Evolutionary conservation across 164 flowering plant genomes (phyloP), one percentile per base, ranked within the genome.

Genomic region (Protea cynaroides): DNA sequence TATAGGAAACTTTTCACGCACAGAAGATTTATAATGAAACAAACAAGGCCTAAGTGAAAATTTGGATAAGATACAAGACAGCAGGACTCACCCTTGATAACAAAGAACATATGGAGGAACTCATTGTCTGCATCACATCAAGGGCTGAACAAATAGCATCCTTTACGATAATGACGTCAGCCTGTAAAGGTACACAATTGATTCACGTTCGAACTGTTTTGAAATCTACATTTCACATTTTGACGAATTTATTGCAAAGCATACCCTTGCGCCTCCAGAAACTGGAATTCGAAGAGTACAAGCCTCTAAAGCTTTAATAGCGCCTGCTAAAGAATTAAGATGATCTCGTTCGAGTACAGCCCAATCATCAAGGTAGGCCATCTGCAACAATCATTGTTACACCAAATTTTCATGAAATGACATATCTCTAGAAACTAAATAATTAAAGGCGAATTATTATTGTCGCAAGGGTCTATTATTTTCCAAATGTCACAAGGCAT

Each of bases 211-310:
- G 18, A 64, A 47, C 1, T 51, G 18, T 40, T 52, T 60, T 19
- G 60, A 51, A 7, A 14, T n/a, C 34, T 25, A 12, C 21, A 64
- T 61, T 22, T 56, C 29, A 40, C 51, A 14, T 23, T 71, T 23
- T 17, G 17, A 43, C 12, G 46, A 51, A 36, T 56, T 13, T 59
- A 37, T 36, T 64, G 40, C 0, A 60, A 59, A 1, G 58, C 82
- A 63, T 84, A 91, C 99, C 86, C 76, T 86, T 72, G 95, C 91
- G 21, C 99, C 97, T 65, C 79, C 81, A 53, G 88, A 82, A 44
- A 91, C 79, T 21, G 99, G 97, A 75, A 94, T 82, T 8, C 87
- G 90, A 52, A 86, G 81, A 65, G 97, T 94, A 82, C 92, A 83
- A 54, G 93, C 84, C 70, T 86, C 87, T 62, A 94, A 78, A 79